Conservation (phyloP, 805 yeast genomes). For the Limtongia smithiae region DNA sequence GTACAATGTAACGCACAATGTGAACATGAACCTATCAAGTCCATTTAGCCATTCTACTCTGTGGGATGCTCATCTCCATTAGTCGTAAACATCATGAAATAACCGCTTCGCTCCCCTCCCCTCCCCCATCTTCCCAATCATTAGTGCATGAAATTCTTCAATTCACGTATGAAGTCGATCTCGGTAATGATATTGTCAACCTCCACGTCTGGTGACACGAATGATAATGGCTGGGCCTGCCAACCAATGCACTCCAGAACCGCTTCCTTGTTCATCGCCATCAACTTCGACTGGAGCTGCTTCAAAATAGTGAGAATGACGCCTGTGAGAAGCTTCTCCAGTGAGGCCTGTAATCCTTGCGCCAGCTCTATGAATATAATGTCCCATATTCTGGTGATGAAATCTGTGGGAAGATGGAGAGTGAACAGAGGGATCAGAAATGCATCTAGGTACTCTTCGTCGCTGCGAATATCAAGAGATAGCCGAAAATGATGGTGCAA, state of each 20-base stretch:
- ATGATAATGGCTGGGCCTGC: constrained; percentile 40
- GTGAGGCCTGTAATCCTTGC: background rate
- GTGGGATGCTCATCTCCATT: no score
- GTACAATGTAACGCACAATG: no score
- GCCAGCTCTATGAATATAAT: constrained; percentile 53
- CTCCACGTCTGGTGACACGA: constrained; percentile 46
- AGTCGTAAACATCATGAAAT: no score
- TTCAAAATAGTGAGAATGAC: constrained; percentile 52
- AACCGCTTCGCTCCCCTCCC: no score
- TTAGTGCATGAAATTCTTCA: constrained; percentile 8
- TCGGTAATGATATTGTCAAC: constrained; percentile 7
- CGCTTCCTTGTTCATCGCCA: constrained; percentile 26
- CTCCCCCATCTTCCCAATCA: background rate
- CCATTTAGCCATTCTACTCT: no score
- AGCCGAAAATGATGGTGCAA: constrained; percentile 50
- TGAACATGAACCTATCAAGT: no score
- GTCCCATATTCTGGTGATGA: constrained; percentile 52
- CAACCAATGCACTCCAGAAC: constrained; percentile 39
- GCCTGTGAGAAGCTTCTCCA: constrained; percentile 53
- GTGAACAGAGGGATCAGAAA: constrained; percentile 47
- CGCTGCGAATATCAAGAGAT: constrained; percentile 42
- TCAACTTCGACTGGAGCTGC: constrained; percentile 50
- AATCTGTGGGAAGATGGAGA: constrained; percentile 46
- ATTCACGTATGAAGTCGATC: constrained; percentile 12
- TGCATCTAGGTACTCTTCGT: constrained; percentile 43